A percentile compares a stretch with the other conserved stretches of the same genome.
phyloP scores from a whole-genome alignment of 1,284 basidiomycete species.

The Afroboletus lepidellus region DNA sequence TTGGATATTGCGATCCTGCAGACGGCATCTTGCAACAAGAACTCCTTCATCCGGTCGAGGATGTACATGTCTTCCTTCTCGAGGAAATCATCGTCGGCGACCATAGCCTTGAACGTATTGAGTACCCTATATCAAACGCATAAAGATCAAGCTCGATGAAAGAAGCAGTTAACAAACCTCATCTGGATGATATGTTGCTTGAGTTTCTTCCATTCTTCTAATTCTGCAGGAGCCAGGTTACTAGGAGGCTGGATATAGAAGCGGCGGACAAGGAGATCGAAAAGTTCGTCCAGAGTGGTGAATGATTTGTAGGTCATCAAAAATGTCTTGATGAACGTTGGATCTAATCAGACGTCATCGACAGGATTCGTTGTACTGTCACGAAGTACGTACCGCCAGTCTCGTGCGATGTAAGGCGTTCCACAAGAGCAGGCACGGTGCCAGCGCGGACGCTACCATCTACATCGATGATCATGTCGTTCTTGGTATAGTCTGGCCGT shows the following conservation, averaged over 20 bases:
- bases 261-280: constrained; percentile 82
- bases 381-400: constrained; percentile 58
- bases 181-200: constrained; percentile 90
- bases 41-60: constrained; percentile 75
- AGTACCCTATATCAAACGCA: constrained; percentile 54
- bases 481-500: constrained; percentile 73
- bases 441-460: constrained; percentile 86
- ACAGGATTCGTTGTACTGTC: not conserved
- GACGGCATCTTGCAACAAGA: constrained; percentile 69
- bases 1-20: constrained; percentile 66
- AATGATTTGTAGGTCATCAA: constrained; percentile 98
- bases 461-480: constrained; percentile 82
- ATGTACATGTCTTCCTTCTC: constrained; percentile 81
- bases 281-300: constrained; percentile 81
- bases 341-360: constrained; percentile 47
- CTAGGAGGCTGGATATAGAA: constrained; percentile 81
- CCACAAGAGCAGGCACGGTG: constrained; percentile 82
- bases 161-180: constrained; percentile 52
- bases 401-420: constrained; percentile 89
- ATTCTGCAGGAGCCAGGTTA: constrained; percentile 62
- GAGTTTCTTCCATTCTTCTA: constrained; percentile 80
- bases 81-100: constrained; percentile 75
- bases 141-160: constrained; percentile 5
- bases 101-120: constrained; percentile 82
- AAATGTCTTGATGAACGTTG: constrained; percentile 88